These are phyloP conservation scores for Ophiostoma sp. DNA, from an alignment of 2,329 filamentous ascomycete genomes.

Conservation along the genomic window DNA sequence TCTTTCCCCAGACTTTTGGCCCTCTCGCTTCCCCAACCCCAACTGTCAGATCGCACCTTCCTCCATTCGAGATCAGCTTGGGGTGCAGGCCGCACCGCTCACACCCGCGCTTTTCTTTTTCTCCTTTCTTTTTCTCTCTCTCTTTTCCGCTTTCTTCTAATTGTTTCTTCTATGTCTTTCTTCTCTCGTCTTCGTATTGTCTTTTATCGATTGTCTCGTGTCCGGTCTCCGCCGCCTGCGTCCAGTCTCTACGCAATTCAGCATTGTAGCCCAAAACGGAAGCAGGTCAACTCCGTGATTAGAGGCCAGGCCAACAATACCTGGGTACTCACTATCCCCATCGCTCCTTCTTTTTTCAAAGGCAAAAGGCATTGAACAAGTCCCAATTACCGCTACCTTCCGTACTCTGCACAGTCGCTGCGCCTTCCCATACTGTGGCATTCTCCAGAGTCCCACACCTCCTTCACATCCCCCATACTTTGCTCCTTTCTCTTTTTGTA, in stretches of 20 bases:
- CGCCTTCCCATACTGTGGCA: background rate
- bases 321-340: background rate
- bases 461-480: constrained; percentile 19
- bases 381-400: background rate
- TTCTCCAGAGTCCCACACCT: constrained; percentile 25
- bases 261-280: background rate
- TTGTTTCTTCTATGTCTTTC: background rate
- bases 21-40: constrained; percentile 8
- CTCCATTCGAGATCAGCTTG: background rate
- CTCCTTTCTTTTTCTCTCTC: background rate
- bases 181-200: background rate
- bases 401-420: background rate
- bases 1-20: constrained; percentile 14
- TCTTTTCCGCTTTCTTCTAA: background rate
- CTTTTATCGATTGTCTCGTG: background rate
- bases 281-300: background rate
- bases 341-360: background rate
- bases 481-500: constrained; percentile 6
- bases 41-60: constrained; percentile 7
- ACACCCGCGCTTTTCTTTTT: background rate
- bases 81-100: background rate
- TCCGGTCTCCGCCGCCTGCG: background rate
- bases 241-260: background rate
- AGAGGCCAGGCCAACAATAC: background rate
- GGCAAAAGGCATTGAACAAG: background rate